These are phyloP conservation scores for Globisporangium viniferum DNA, from an alignment of 352 stramenopile genomes.

Conservation along the genomic window DNA sequence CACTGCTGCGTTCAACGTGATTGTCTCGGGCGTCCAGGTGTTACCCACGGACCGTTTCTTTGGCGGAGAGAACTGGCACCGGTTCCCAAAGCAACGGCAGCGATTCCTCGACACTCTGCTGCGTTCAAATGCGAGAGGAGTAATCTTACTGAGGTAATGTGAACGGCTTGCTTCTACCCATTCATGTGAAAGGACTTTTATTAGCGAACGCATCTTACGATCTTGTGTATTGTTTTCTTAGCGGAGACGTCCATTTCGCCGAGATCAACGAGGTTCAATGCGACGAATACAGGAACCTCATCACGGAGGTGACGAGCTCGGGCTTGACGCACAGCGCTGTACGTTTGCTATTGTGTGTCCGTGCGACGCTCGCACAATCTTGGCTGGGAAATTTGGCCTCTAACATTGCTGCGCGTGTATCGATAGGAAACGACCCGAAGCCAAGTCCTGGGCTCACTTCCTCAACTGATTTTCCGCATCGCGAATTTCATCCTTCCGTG, in stretches of 20 bases:
- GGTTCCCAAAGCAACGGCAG: constrained; percentile 78
- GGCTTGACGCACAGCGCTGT: constrained; percentile 90
- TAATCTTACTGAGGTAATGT: constrained; percentile 82
- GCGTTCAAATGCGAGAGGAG: constrained; percentile 69
- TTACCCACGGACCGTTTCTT: constrained; percentile 74
- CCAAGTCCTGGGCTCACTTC: constrained; percentile 40
- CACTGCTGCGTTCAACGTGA: constrained; percentile 88
- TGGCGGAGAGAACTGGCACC: constrained; percentile 83
- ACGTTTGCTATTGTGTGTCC: neutral
- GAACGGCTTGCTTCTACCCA: neutral
- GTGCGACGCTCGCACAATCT: neutral
- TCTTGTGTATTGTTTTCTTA: constrained; percentile 19
- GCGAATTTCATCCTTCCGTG: constrained; percentile 68
- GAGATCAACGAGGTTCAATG: constrained; percentile 92
- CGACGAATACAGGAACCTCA: constrained; percentile 46
- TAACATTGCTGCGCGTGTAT: neutral
- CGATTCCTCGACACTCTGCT: constrained; percentile 83
- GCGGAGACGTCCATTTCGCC: constrained; percentile 90
- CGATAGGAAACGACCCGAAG: constrained; percentile 57
- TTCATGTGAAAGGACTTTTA: neutral
- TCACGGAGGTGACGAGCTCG: constrained; percentile 87
- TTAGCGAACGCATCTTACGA: neutral
- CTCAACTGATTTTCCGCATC: constrained; percentile 59
- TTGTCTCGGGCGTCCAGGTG: constrained; percentile 91
- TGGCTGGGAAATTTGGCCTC: neutral